These are phyloP conservation scores for Diutina sp. DNA, from an alignment of 1,139 yeast genomes.

Conservation along the genomic window DNA sequence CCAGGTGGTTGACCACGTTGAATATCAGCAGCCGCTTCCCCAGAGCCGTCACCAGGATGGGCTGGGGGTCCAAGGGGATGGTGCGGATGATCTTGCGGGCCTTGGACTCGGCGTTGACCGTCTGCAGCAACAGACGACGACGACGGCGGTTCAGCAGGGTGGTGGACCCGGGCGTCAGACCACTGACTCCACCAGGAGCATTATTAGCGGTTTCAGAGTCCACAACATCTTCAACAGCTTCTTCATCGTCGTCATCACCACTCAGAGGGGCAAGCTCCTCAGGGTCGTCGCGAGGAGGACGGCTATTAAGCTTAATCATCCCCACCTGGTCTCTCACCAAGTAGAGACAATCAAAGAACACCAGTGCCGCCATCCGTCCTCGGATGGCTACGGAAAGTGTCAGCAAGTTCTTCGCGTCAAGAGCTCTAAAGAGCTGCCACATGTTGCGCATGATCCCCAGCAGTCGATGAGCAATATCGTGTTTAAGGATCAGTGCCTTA, in stretches of 20 bases:
- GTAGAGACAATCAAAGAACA: constrained; percentile 83
- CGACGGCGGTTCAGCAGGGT: constrained; percentile 19
- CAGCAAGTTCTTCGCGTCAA: constrained; percentile 30
- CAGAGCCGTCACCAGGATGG: constrained; percentile 30
- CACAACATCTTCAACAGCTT: constrained; percentile 8
- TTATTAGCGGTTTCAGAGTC: constrained; percentile 6
- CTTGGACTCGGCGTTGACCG: constrained; percentile 50
- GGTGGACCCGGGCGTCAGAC: constrained; percentile 26
- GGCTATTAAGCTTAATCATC: constrained; percentile 47
- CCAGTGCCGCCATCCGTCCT: constrained; percentile 83
- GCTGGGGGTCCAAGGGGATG: constrained; percentile 73
- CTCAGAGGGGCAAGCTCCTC: constrained; percentile 5
- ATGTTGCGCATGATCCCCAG: constrained; percentile 89
- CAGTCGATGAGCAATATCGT: constrained; percentile 86
- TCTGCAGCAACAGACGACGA: constrained; percentile 37
- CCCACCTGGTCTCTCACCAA: constrained; percentile 79
- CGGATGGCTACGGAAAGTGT: constrained; percentile 43
- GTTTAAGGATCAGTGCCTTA: constrained; percentile 74
- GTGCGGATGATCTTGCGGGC: constrained; percentile 66
- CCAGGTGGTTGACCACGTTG: constrained; percentile 20
- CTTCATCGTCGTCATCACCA: constrained; percentile 14
- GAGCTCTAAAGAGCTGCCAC: constrained; percentile 72
- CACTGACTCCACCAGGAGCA: neutral
- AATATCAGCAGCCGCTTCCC: constrained; percentile 23
- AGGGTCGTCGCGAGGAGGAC: constrained; percentile 11